Evolutionary conservation across 2,329 filamentous ascomycete species (phyloP).

Genomic region (Neophaeococcomyces aloes): DNA sequence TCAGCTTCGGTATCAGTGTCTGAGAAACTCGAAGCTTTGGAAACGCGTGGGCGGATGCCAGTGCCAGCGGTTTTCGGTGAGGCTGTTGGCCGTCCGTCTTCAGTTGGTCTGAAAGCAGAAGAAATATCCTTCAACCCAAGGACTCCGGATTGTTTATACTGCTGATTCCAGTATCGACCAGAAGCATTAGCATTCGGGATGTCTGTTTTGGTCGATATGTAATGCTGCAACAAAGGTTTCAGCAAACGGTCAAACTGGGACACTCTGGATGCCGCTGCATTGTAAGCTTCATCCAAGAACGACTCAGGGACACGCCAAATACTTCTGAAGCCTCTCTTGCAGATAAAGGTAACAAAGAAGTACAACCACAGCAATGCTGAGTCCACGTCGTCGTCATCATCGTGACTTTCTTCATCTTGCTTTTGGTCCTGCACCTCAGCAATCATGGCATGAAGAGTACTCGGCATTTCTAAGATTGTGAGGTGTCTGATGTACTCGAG

Average conservation of each 20-base stretch:
- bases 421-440: not conserved
- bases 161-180: too few species aligned
- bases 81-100: too few species aligned
- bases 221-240: not conserved
- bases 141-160: too few species aligned
- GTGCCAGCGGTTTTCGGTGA: too few species aligned
- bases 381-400: slow-evolving; percentile 8
- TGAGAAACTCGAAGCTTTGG: too few species aligned
- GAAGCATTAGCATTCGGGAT: too few species aligned
- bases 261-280: not conserved
- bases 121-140: too few species aligned
- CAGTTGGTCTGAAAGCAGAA: too few species aligned
- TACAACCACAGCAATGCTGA: not conserved
- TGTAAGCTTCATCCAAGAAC: slow-evolving; percentile 3
- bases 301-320: slow-evolving; percentile 3
- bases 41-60: too few species aligned
- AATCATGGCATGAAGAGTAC: not conserved
- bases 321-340: slow-evolving; percentile 1
- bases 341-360: slow-evolving; percentile 5
- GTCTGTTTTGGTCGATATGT: too few species aligned
- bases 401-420: not conserved
- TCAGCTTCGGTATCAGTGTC: not conserved
- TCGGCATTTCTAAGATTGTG: not conserved
- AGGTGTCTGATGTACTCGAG: not conserved
- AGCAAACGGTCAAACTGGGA: too few species aligned